These are phyloP conservation scores for Chaetothyriales sp. DNA, from an alignment of 2,329 filamentous ascomycete genomes.

Conservation along the genomic window DNA sequence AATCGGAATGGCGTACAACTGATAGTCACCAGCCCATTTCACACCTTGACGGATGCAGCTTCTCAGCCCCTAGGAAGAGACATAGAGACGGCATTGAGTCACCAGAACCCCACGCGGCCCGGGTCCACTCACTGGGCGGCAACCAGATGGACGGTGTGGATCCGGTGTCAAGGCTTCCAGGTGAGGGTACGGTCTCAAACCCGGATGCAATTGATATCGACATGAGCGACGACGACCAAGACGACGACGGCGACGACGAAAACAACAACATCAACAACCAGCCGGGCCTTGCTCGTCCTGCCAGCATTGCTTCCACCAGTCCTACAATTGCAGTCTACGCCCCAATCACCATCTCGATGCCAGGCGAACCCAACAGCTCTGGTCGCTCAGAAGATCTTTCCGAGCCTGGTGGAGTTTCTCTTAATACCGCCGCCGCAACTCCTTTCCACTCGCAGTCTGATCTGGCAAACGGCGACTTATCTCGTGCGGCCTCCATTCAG, in stretches of 20 bases:
- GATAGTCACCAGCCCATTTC: constrained; percentile 2
- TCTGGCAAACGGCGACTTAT: too few relatives aligned
- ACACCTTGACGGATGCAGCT: constrained; percentile 12
- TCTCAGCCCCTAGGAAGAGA: constrained; percentile 11
- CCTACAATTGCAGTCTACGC: neutral
- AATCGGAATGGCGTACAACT: neutral
- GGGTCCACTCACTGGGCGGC: neutral
- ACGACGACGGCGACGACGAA: constrained; percentile 39
- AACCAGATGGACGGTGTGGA: neutral
- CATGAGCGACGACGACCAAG: constrained; percentile 39
- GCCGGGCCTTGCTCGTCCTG: neutral
- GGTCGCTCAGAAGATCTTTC: too few relatives aligned
- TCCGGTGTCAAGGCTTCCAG: neutral
- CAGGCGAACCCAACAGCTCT: neutral
- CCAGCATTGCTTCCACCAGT: too few relatives aligned
- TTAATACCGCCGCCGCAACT: too few relatives aligned
- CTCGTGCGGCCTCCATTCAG: neutral
- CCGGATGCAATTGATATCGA: constrained; percentile 36
- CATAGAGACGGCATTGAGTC: neutral
- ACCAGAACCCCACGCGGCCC: neutral
- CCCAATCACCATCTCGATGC: neutral
- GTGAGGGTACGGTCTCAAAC: constrained; percentile 5
- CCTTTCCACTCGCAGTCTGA: too few relatives aligned
- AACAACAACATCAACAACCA: constrained; percentile 35
- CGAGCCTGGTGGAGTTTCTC: neutral